A percentile compares a stretch with the other conserved stretches of the same genome.
Conservation (phyloP, 805 yeast species). For the Metschnikowia gelsemii region DNA sequence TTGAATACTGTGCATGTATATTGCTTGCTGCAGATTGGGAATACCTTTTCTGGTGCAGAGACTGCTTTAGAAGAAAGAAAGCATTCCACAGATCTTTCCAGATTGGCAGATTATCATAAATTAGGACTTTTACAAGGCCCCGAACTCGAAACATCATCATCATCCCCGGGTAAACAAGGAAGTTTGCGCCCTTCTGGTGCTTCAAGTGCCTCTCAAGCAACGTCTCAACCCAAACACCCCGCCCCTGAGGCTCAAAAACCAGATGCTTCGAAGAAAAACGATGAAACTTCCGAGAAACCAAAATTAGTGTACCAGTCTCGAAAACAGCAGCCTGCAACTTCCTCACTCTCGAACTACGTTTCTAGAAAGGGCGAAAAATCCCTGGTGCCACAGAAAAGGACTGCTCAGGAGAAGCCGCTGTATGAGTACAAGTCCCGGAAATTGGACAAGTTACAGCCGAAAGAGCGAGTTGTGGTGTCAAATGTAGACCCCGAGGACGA, state of each 20-base stretch:
- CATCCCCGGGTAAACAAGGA: neutral
- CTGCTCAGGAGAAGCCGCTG: slow-evolving; percentile 4
- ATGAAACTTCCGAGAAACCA: slow-evolving; percentile 6
- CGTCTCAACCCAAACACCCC: neutral
- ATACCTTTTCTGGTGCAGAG: slow-evolving; percentile 13
- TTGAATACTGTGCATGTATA: slow-evolving; percentile 41
- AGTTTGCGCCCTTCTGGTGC: neutral
- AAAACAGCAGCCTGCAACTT: slow-evolving; percentile 14
- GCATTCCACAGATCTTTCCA: slow-evolving; percentile 16
- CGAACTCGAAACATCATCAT: slow-evolving; percentile 4
- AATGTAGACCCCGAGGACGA: slow-evolving; percentile 12
- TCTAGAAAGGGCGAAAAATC: slow-evolving; percentile 17
- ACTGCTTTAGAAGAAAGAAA: slow-evolving; percentile 20
- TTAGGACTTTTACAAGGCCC: slow-evolving; percentile 39
- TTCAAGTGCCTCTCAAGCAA: neutral
- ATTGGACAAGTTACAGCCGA: slow-evolving; percentile 28
- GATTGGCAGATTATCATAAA: slow-evolving; percentile 21
- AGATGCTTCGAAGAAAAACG: neutral
- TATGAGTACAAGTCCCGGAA: slow-evolving; percentile 39
- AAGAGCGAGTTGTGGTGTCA: slow-evolving; percentile 40
- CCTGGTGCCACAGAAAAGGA: slow-evolving; percentile 5
- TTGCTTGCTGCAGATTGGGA: slow-evolving; percentile 28
- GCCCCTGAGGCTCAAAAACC: neutral
- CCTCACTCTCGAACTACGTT: slow-evolving; percentile 17
- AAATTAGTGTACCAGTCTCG: slow-evolving; percentile 17